Conservation (phyloP, 768 basidiomycete species). For the Candolleomyces efflorescens region DNA sequence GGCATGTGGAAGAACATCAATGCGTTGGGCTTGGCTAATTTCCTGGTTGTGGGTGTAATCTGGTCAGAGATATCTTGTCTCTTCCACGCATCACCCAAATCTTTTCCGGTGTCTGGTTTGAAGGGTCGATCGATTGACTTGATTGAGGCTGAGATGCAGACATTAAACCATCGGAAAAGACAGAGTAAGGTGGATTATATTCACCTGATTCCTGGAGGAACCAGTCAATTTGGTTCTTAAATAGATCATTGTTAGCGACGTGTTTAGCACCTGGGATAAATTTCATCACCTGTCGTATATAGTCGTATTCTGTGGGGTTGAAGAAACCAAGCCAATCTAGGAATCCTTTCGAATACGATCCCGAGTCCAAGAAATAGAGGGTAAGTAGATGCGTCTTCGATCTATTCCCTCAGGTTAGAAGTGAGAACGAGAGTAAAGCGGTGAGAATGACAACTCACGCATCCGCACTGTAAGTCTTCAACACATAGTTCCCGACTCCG, state of each 20-base stretch:
- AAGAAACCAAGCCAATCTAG: slow-evolving; percentile 62
- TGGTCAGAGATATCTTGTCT: slow-evolving; percentile 52
- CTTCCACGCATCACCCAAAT: slow-evolving; percentile 62
- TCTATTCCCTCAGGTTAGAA: slow-evolving; percentile 30
- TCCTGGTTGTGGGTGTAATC: slow-evolving; percentile 44
- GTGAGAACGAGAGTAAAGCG: not conserved
- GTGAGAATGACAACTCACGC: slow-evolving; percentile 45
- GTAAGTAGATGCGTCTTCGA: slow-evolving; percentile 88
- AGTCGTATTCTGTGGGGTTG: slow-evolving; percentile 78
- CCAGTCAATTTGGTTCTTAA: slow-evolving; percentile 82
- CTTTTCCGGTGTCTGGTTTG: slow-evolving; percentile 67
- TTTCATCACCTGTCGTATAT: slow-evolving; percentile 59
- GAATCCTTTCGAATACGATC: slow-evolving; percentile 62
- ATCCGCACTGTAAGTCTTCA: slow-evolving; percentile 83
- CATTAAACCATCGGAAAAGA: not conserved
- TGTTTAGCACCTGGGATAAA: no score
- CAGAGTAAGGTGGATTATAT: slow-evolving; percentile 9
- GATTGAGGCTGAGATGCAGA: slow-evolving; percentile 43
- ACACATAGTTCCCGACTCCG: slow-evolving; percentile 88
- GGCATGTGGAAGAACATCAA: slow-evolving; percentile 99
- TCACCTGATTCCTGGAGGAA: slow-evolving; percentile 75
- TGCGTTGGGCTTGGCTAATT: slow-evolving; percentile 89
- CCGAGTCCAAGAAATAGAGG: slow-evolving; percentile 89
- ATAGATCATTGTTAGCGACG: not conserved
- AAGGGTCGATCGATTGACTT: slow-evolving; percentile 80